Evolutionary conservation across 2,329 filamentous ascomycete species (phyloP).

Genomic region (Fusarium albosuccineum): DNA sequence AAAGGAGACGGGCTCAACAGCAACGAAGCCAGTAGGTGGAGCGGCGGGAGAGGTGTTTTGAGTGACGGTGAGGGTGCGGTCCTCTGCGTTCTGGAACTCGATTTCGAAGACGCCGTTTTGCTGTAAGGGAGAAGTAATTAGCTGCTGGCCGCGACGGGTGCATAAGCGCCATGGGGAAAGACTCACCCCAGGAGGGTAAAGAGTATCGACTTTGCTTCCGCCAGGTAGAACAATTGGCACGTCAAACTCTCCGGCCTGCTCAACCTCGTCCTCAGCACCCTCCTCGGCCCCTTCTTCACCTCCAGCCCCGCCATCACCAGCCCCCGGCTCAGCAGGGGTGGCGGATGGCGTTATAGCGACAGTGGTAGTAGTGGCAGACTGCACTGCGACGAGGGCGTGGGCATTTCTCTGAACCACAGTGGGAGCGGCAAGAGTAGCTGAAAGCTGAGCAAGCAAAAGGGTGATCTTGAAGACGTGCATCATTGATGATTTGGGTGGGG

Average conservation of each 20-base stretch:
- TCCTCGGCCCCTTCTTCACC: conserved; percentile 21
- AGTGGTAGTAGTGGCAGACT: neutral
- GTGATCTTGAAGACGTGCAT: neutral
- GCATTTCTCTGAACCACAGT: neutral
- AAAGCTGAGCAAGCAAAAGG: neutral
- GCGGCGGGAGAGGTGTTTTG: conserved; percentile 50
- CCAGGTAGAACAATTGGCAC: conserved; percentile 47
- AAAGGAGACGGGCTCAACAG: conserved; percentile 55
- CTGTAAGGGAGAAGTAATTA: conserved; percentile 17
- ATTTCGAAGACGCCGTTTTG: conserved; percentile 54
- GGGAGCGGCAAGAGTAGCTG: neutral
- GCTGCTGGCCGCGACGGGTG: neutral
- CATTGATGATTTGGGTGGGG: neutral
- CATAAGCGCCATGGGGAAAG: neutral
- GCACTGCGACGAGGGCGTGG: neutral
- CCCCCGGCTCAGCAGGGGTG: too few species aligned
- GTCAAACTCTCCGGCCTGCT: conserved; percentile 49
- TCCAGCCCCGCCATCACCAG: too few species aligned
- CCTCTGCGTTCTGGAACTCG: conserved; percentile 55
- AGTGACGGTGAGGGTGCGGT: conserved; percentile 53
- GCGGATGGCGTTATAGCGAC: neutral
- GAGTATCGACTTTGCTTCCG: conserved; percentile 49
- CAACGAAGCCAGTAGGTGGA: conserved; percentile 53
- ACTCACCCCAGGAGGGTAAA: conserved; percentile 52
- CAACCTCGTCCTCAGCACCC: conserved; percentile 47